Evolutionary conservation across 2,329 filamentous ascomycete genomes (phyloP), one percentile per base, ranked within the genome.

Genomic region (Trichoderma afroharzianum): DNA sequence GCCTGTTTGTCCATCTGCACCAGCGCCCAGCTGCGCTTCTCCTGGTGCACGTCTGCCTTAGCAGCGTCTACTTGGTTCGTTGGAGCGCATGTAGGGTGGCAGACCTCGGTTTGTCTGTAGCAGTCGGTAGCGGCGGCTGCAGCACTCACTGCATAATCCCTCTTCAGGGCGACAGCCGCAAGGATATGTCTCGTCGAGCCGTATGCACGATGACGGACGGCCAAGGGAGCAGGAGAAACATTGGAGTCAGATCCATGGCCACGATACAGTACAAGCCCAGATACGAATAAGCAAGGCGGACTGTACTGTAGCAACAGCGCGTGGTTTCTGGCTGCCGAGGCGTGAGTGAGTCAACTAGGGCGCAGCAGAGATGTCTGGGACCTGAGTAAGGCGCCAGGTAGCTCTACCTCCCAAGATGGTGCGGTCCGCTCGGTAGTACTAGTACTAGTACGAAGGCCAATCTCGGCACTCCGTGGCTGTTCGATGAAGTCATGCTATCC

Each of bases 401-500:
- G 32, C 63, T 39, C 32, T 43, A 67, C 63, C 50, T 39, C n/a
- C 21, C 8, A 4, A n/a, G 47, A 15, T n/a, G 21, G 47, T 53
- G 21, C 63, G 47, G 63, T 24, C 43, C 63, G 21, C 21, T 57
- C 63, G 32, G 47, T 30, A 36, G 30, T 18, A 24, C 24, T n/a
- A 39, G 63, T 68, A 33, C 50, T 24, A 24, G 55, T 26, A 59
- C 64, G 36, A 59, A 50, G 43, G 11, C 43, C 43, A n/a, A 68
- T 47, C 8, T 59, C 64, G 64, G 63, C 24, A 30, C 50, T 57
- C 63, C 50, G 55, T 55, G 30, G 55, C 26, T 47, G 55, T 59
- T 59, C 26, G 64, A 68, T 68, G 64, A 58, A 68, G 64, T 68
- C 64, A 68, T 68, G 18, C 55, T 47, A 58, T 58, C 64, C 55